phyloP scores from a whole-genome alignment of 2,329 filamentous ascomycete species.

The Ophiostoma populinum region DNA sequence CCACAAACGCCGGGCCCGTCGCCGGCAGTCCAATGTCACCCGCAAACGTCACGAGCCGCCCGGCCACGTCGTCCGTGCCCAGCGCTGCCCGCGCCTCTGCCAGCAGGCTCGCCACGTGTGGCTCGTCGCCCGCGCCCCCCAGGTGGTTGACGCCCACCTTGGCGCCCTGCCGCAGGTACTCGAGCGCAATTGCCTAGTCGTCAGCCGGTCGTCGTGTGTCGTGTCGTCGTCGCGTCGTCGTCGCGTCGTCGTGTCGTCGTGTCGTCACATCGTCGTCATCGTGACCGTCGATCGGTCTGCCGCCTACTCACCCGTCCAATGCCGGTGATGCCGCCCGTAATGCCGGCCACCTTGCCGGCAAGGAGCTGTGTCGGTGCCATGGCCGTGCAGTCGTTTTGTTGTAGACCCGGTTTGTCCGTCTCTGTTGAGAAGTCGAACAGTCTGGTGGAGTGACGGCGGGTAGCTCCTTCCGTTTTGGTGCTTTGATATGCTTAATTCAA shows the following conservation, averaged over 20 bases:
- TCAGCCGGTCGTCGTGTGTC: too few species aligned
- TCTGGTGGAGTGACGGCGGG: too few species aligned
- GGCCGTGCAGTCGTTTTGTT: not conserved
- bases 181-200: slow-evolving; percentile 9
- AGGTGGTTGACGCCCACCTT: slow-evolving; percentile 9
- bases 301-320: slow-evolving; percentile 8
- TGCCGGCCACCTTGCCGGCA: slow-evolving; percentile 9
- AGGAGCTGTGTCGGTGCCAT: slow-evolving; percentile 9
- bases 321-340: slow-evolving; percentile 10
- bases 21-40: slow-evolving; percentile 8
- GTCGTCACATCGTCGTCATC: too few species aligned
- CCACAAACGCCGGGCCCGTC: slow-evolving; percentile 6
- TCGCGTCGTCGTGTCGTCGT: too few species aligned
- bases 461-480: too few species aligned
- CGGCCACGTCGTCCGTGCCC: not conserved
- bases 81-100: slow-evolving; percentile 4
- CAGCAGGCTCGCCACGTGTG: slow-evolving; percentile 5
- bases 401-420: too few species aligned
- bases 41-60: slow-evolving; percentile 2
- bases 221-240: too few species aligned
- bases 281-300: too few species aligned
- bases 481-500: too few species aligned
- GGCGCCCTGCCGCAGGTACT: slow-evolving; percentile 9
- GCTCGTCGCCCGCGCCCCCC: slow-evolving; percentile 7
- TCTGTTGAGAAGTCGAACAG: too few species aligned